Evolutionary conservation across 2,329 filamentous ascomycete species (phyloP).

Genomic region (Colletotrichum sp.): DNA sequence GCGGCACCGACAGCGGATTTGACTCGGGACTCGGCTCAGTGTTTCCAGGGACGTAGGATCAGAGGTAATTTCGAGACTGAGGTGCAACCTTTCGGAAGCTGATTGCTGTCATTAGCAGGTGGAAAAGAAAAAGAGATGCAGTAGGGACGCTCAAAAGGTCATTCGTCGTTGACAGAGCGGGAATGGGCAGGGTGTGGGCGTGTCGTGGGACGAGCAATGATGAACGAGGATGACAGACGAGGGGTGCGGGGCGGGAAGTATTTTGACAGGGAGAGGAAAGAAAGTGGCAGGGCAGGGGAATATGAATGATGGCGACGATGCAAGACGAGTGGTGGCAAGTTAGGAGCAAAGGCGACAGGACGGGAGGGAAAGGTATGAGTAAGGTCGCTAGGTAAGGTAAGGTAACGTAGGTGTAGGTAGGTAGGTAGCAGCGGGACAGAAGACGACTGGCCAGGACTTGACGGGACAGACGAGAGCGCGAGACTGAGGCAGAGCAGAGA

Average conservation of each 20-base stretch:
- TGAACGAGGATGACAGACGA: slow-evolving; percentile 22
- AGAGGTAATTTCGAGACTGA: background rate
- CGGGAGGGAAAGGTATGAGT: slow-evolving; percentile 1
- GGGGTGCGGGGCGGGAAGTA: slow-evolving; percentile 22
- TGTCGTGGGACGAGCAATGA: slow-evolving; percentile 19
- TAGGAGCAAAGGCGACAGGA: background rate
- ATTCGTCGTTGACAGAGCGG: slow-evolving; percentile 7
- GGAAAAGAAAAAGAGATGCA: background rate
- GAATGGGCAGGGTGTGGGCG: slow-evolving; percentile 3
- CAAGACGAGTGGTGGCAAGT: slow-evolving; percentile 20
- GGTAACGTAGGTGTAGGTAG: background rate
- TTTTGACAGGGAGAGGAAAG: slow-evolving; percentile 19
- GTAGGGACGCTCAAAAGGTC: background rate
- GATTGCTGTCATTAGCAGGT: slow-evolving; percentile 3
- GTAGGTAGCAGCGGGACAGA: background rate
- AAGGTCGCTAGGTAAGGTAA: background rate
- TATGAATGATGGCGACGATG: slow-evolving; percentile 24
- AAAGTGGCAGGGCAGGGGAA: slow-evolving; percentile 20
- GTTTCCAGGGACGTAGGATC: background rate
- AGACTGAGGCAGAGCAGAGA: slow-evolving; percentile 17
- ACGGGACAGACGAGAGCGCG: background rate
- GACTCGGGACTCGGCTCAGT: background rate
- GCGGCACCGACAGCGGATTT: slow-evolving; percentile 6
- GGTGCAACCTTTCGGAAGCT: background rate
- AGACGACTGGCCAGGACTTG: background rate